Evolutionary conservation across 2,329 filamentous ascomycete genomes (phyloP).

Genomic region (Ceratocystis colombiana): DNA sequence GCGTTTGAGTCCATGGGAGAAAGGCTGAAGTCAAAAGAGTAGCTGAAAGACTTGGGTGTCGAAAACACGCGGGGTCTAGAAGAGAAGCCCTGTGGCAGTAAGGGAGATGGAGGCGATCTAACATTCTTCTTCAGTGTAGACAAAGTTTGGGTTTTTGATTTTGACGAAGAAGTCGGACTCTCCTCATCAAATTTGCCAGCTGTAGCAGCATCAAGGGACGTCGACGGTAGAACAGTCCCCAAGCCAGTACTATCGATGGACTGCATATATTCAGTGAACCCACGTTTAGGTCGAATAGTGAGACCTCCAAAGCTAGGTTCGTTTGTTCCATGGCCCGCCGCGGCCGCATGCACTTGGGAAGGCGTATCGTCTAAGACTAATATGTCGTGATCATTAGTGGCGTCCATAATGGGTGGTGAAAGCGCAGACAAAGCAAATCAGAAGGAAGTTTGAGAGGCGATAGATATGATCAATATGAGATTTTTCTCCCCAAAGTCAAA

Average conservation of each 20-base stretch:
- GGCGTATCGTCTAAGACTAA: neutral
- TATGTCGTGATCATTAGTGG: neutral
- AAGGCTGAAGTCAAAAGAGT: neutral
- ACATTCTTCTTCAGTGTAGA: neutral
- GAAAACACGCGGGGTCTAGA: neutral
- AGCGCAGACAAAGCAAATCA: neutral
- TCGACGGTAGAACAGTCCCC: neutral
- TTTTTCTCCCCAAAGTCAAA: neutral
- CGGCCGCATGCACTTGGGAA: neutral
- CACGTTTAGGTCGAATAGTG: neutral
- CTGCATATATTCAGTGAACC: neutral
- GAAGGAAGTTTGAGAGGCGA: neutral
- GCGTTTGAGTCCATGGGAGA: neutral
- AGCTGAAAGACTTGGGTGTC: neutral
- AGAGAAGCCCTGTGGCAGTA: neutral
- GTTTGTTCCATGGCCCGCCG: too few species aligned
- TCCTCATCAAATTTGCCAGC: neutral
- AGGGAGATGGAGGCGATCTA: neutral
- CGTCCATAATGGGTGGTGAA: neutral
- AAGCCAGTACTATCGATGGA: neutral
- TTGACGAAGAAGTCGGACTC: neutral
- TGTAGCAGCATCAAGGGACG: neutral
- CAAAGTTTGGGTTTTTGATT: neutral
- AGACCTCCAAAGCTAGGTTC: neutral
- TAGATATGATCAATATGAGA: neutral